phyloP scores from a whole-genome alignment of 495 filamentous ascomycete species.

The Aspergillus incahuasiensis region DNA sequence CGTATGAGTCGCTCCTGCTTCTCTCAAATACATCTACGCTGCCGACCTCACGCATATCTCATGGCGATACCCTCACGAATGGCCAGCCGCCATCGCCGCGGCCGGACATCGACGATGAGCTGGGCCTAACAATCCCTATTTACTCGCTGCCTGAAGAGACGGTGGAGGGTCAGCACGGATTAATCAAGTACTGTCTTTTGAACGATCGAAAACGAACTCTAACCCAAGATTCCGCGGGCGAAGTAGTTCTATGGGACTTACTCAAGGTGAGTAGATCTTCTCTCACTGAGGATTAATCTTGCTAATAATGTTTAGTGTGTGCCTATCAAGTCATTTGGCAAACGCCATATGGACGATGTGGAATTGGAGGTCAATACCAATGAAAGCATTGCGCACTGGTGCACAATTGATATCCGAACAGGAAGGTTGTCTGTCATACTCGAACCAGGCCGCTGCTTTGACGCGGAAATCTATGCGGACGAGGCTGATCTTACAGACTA shows the following conservation, averaged over 20 bases:
- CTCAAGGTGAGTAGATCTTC: slow-evolving; percentile 54
- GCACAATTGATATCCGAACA: slow-evolving; percentile 86
- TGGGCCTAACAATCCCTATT: slow-evolving; percentile 57
- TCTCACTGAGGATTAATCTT: background rate
- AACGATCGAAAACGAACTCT: slow-evolving; percentile 87
- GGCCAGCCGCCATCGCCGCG: slow-evolving; percentile 56
- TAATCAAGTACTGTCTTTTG: slow-evolving; percentile 88
- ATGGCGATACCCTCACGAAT: slow-evolving; percentile 44
- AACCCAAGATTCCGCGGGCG: slow-evolving; percentile 90
- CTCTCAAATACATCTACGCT: slow-evolving; percentile 81
- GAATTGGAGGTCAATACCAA: slow-evolving; percentile 79
- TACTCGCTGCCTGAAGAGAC: slow-evolving; percentile 75
- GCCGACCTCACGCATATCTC: slow-evolving; percentile 48
- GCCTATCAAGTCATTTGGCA: slow-evolving; percentile 82
- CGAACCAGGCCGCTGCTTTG: slow-evolving; percentile 94
- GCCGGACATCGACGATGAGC: slow-evolving; percentile 53
- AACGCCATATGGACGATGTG: slow-evolving; percentile 89
- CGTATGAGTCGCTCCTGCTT: slow-evolving; percentile 66
- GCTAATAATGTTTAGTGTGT: slow-evolving; percentile 56
- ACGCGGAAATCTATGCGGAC: slow-evolving; percentile 95
- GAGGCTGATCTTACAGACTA: slow-evolving; percentile 68
- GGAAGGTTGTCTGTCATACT: slow-evolving; percentile 85
- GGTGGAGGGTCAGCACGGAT: slow-evolving; percentile 90
- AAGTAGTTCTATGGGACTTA: slow-evolving; percentile 95
- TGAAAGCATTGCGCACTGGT: slow-evolving; percentile 92